Evolutionary conservation across 176 grass and related monocot species (phyloP), one percentile per base, ranked within the genome.

Genomic region (Chloris gayana): DNA sequence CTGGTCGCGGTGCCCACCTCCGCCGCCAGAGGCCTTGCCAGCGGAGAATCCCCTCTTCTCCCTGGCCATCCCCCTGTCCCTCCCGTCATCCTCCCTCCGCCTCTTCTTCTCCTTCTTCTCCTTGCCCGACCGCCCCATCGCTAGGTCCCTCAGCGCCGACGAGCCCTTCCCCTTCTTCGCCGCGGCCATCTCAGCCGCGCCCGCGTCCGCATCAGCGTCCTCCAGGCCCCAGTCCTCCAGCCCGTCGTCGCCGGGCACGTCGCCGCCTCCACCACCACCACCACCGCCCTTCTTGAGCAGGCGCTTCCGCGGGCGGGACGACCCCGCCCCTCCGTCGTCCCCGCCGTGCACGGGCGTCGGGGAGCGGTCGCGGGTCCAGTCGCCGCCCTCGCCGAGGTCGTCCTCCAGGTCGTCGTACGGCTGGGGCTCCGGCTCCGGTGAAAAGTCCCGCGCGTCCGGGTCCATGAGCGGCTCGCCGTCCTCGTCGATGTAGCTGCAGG

Each of bases 401-500:
- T 87, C 89, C 14, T 78, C 83, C 27, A 90, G 88, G 61, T 87
- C 92, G 35, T 87, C 85, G 83, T 73, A 89, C 18, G 74, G 57
- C 47, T 80, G 70, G 24, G 69, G 77, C 47, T 77, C 74, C 21
- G 64, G 81, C 50, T 81, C 74, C 2, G 79, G 63, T 3, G 87
- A 37, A 30, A 50, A 9, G 50, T 80, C 85, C 14, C 79, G 87
- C 34, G 75, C 82, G 42, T 95, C 88, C 13, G 79, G 76, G 83
- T 95, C 88, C 92, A 98, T 84, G 70, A 93, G 76, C 34, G 86
- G 78, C 82, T 93, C 96, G 18, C 96, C 96, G 34, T 98, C 92
- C 46, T 98, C 96, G 64, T 98, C 92, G 72, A 81, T 78, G 67
- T 88, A 93, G 11, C 92, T 98, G 89, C 46, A 42, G 38, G 65